phyloP scores from a whole-genome alignment of 129 eudicot genomes.

The Artemisia annua region DNA sequence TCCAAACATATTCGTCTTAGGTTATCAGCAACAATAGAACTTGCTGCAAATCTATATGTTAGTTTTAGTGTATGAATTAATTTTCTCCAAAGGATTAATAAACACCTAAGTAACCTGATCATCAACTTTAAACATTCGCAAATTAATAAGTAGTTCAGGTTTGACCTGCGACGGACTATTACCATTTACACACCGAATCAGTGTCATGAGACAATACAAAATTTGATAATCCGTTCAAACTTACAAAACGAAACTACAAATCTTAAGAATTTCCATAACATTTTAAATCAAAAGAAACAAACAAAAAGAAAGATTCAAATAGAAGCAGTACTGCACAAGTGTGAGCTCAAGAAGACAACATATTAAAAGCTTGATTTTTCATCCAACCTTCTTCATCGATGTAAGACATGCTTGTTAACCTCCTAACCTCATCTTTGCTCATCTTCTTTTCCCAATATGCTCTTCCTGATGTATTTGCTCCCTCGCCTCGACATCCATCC shows the following conservation, averaged over 20 bases:
- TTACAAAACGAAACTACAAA: background rate
- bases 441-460: slow-evolving; percentile 53
- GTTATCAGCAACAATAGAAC: too few species aligned
- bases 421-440: slow-evolving; percentile 24
- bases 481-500: slow-evolving; percentile 47
- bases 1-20: too few species aligned
- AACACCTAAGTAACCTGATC: too few species aligned
- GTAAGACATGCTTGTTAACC: slow-evolving; percentile 45
- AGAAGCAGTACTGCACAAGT: background rate
- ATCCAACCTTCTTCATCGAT: slow-evolving; percentile 71
- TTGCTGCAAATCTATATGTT: too few species aligned
- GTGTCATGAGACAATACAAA: background rate
- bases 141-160: too few species aligned
- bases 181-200: too few species aligned
- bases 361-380: slow-evolving; percentile 34
- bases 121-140: background rate
- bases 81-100: too few species aligned
- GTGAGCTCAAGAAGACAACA: slow-evolving; percentile 24
- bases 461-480: slow-evolving; percentile 41
- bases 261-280: background rate
- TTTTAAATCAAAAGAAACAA: background rate
- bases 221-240: background rate
- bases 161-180: too few species aligned
- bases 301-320: background rate
- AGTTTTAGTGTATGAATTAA: too few species aligned